Base-by-base conservation (phyloP, 768 basidiomycete genomes). In the Cystobasidium ongulense region DNA sequence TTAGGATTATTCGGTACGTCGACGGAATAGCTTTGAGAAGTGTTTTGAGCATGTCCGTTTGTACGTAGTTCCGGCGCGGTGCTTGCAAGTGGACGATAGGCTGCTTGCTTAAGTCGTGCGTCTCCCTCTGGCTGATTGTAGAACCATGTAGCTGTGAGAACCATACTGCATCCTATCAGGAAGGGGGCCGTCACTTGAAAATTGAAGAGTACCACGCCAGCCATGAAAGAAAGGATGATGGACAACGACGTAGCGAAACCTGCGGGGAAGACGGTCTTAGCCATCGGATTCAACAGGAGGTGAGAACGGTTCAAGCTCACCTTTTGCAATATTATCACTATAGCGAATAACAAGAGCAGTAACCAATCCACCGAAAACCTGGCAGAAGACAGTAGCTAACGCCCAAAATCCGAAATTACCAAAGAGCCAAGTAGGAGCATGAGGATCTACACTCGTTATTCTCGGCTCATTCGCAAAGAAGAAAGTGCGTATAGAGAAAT, bases 291-390 rank as follows among this genome's bases (percentile, higher is more conserved):
- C 31, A 18, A 5, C 64, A 29, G 27, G 53, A 31, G 18, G 13
- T 15, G 27, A 59, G n/a, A 33, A 67, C 31, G n/a, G 29, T 29
- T n/a, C n/a, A n/a, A 35, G 18, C 71, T 17, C n/a, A 75, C 64
- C 59, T 75, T 77, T 80, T 53, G 79, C 72, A 54, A 79, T 77
- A 63, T 78, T 79, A 67, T 79, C 78, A 36, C 76, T 73, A 61
- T 94, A 93, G 80, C 93, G 90, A 85, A 95, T 95, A 43, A 95
- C 93, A 81, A 95, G 83, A 1, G 93, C 93, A 4, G 93, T 96
- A 76, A 96, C 84, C 63, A 96, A 83, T 0, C 93, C 93, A n/a
- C 93, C 93, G 25, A 94, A 81, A 2, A 94, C 92, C 82, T 96
- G 92, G 23, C 90, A 88, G 43, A 85, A 80, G 53, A 96, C 91